Evolutionary conservation across 805 yeast species (phyloP).

Genomic region (Kodamaea laetipori): DNA sequence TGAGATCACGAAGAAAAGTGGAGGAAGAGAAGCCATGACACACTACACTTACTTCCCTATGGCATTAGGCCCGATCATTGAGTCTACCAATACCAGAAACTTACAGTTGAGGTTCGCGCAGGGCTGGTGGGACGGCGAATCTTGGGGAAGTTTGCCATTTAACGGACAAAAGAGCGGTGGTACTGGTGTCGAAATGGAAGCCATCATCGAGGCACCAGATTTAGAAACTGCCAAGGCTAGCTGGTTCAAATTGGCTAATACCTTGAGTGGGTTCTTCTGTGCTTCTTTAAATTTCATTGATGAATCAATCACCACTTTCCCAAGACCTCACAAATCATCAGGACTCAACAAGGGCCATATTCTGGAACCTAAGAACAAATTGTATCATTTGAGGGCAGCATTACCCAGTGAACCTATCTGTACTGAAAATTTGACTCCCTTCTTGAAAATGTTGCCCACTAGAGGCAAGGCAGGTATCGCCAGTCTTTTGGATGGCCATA

Average conservation of each 20-base stretch:
- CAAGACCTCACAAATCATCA: constrained; percentile 50
- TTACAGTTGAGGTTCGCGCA: constrained; percentile 85
- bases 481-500: constrained; percentile 84
- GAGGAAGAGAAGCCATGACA: constrained; percentile 1
- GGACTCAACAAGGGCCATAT: constrained; percentile 24
- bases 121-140: constrained; percentile 92
- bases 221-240: constrained; percentile 55
- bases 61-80: constrained; percentile 74
- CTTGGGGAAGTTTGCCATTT: constrained; percentile 81
- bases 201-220: constrained; percentile 67
- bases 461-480: constrained; percentile 89
- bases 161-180: constrained; percentile 82
- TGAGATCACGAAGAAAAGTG: constrained; percentile 8
- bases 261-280: constrained; percentile 89
- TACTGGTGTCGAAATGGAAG: constrained; percentile 93
- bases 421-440: constrained; percentile 95
- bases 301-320: constrained; percentile 68
- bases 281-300: constrained; percentile 92
- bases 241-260: constrained; percentile 75
- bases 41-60: constrained; percentile 79
- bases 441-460: constrained; percentile 85
- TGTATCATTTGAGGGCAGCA: constrained; percentile 75
- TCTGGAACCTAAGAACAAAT: constrained; percentile 34
- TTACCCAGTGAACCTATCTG: constrained; percentile 94
- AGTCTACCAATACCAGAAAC: constrained; percentile 65